Evolutionary conservation across 106 monocot species (phyloP), one percentile per base, ranked within the genome.

Genomic region (Acanthochlamys bracteata): DNA sequence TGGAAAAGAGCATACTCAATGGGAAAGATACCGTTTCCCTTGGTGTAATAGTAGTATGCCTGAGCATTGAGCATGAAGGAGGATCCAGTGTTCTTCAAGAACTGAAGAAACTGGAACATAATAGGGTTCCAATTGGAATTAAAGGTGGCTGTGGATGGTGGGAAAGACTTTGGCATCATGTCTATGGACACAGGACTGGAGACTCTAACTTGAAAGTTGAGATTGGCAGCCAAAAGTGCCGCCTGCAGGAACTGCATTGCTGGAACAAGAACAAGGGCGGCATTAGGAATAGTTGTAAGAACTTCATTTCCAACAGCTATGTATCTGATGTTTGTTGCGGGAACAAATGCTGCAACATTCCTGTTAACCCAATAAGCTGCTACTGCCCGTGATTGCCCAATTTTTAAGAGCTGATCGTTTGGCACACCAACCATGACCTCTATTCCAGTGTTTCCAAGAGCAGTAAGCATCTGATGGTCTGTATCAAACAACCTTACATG

Each of bases 41-140:
- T 70, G 24, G 64, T 78, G 57, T 86, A 90, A 41, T 73, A 86
- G 73, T 86, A 79, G 51, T 94, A 90, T 24, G 94, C 81, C 9
- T 86, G 89, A 43, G 82, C 90, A 78, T 94, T 94, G 53, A 94
- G 52, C 94, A 94, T 90, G 71, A 86, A 90, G 25, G 84, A 70
- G 25, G 94, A 79, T 39, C 82, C 80, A 16, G 83, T 90, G 40
- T 87, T 87, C 73, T 84, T 87, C 73, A 94, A 65, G 66, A 94
- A 84, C 63, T 82, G 83, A 39, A 94, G 84, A 57, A 80, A 79
- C 61, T 79, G 76, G 42, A 26, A 45, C 82, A 86, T 84, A 43
- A 82, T 41, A 9, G 75, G 69, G 70, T 61, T 79, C 90, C 86
- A 90, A 0, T 84, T 77, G n/a, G 89, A 86, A 74, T 94, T 94